Evolutionary conservation across 805 yeast species (phyloP), one percentile per base, ranked within the genome.

Genomic region (Cyberlindnera misumaiensis): DNA sequence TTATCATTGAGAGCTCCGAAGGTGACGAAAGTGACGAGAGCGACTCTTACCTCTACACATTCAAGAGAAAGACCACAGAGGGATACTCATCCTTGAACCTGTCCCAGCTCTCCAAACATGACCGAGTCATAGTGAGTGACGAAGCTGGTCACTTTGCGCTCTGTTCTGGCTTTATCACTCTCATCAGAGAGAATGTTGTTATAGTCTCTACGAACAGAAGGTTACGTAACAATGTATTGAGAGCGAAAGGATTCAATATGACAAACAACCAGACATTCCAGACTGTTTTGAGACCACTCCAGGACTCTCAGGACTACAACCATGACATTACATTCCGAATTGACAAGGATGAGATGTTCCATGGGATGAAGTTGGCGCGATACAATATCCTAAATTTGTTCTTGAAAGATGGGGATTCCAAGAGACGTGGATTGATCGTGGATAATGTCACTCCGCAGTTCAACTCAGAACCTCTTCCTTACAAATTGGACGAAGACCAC

Each of bases 301-400:
- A 41, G 28, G 32, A 39, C n/a, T 27, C 31, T 16, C 13, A 35
- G 27, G 36, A 28, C 24, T 32, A 28, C 36, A 18, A 46, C 53
- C 1, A 26, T 10, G 30, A 15, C 10, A 32, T 42, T 25, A 49
- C 58, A 3, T 87, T 74, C 47, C 66, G 97, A 39, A 67, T 89
- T 18, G 97, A 90, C 55, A 79, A 76, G 52, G 94, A 88, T 59
- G 88, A 80, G 34, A 72, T 79, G 61, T 80, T 75, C 39, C 78
- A 75, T 47, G 88, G 89, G 0, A 68, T 89, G 68, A 75, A 86
- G 0, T 53, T 81, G 26, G 88, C 96, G 0, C 64, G 96, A 32
- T 83, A 63, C 58, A 93, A 90, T 52, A 45, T 93, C 4, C 56
- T 88, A 41, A 79, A 83, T 44, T 56, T 90, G 32, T 80, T 90